A percentile compares a stretch with the other conserved stretches of the same genome.
These are phyloP conservation scores for Apiotrichum brassicae DNA, from an alignment of 1,284 basidiomycete species.

Conservation along the genomic window DNA sequence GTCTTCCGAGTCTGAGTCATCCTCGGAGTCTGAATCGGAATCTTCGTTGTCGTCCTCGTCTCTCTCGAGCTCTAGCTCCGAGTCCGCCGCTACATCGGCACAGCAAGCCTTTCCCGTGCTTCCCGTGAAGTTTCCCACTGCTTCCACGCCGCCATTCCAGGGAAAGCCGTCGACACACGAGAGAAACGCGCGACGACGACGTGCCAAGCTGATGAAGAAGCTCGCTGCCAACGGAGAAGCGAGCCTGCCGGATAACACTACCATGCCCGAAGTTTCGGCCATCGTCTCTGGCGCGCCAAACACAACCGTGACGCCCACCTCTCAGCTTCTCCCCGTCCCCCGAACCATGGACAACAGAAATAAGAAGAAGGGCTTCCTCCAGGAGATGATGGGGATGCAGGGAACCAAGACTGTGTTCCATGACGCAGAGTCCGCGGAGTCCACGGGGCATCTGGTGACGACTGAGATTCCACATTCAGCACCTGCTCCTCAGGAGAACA, in stretches of 20 bases:
- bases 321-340: conserved; percentile 15
- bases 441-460: no score
- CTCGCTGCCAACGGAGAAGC: no score
- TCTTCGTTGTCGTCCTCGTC: conserved; percentile 13
- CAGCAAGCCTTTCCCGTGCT: no score
- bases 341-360: conserved; percentile 37
- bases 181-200: conserved; percentile 34
- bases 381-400: conserved; percentile 5
- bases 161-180: conserved; percentile 37
- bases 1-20: background rate
- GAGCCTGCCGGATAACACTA: no score
- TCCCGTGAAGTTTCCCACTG: no score
- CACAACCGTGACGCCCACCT: background rate
- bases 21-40: background rate
- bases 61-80: no score
- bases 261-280: background rate
- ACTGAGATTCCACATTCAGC: no score
- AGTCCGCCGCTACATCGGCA: no score
- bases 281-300: background rate
- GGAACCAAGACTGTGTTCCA: conserved; percentile 33
- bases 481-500: no score
- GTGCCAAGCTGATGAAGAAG: conserved; percentile 24
- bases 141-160: conserved; percentile 33
- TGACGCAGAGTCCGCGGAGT: no score
- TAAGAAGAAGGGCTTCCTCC: conserved; percentile 43